phyloP scores from a whole-genome alignment of 495 filamentous ascomycete species.

The Astrocystis sublimbata region DNA sequence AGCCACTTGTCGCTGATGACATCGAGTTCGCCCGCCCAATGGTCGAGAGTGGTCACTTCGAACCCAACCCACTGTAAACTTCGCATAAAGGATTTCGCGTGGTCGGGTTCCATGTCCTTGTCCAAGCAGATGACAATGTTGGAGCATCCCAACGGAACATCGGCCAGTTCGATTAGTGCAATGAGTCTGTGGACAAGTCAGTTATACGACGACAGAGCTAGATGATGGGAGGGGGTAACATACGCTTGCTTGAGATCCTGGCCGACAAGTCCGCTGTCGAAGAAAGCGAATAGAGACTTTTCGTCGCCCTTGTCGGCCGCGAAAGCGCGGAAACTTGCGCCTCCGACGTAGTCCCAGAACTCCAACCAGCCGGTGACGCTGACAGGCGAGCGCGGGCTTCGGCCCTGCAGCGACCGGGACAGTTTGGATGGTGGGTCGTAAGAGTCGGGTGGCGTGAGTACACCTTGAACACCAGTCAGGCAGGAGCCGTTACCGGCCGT shows the following conservation, averaged over 20 bases:
- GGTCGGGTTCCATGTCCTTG: conserved; percentile 58
- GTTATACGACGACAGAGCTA: conserved; percentile 14
- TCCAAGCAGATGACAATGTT: conserved; percentile 80
- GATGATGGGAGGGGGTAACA: conserved; percentile 36
- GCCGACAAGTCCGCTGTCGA: conserved; percentile 66
- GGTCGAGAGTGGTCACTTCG: conserved; percentile 71
- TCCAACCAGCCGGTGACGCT: conserved; percentile 62
- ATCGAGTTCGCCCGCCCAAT: conserved; percentile 62
- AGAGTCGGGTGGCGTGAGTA: conserved; percentile 47
- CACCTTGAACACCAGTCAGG: conserved; percentile 67
- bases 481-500: conserved; percentile 66
- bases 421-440: conserved; percentile 26
- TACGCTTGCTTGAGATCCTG: conserved; percentile 88
- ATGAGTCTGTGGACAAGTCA: conserved; percentile 63
- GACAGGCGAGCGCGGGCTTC: conserved; percentile 21
- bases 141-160: conserved; percentile 68
- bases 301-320: conserved; percentile 63
- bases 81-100: conserved; percentile 65
- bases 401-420: conserved; percentile 17
- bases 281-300: conserved; percentile 84
- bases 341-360: conserved; percentile 85
- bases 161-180: conserved; percentile 85
- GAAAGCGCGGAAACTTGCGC: conserved; percentile 81
- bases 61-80: conserved; percentile 94
- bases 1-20: conserved; percentile 74